These are phyloP conservation scores for Saururus chinensis DNA, from an alignment of 164 flowering plant species.

Conservation along the genomic window DNA sequence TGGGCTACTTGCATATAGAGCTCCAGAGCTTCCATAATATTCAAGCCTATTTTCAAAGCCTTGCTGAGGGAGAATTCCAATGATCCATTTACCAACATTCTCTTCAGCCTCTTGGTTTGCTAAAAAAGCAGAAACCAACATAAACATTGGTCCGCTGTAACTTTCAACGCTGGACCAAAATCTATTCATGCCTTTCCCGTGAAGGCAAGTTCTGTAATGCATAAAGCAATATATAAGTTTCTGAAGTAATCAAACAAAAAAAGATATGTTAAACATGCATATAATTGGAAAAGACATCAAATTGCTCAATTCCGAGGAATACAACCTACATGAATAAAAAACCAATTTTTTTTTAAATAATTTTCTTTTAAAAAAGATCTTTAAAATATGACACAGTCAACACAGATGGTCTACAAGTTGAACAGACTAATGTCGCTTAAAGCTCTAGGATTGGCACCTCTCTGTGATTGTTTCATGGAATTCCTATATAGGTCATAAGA, in stretches of 20 bases:
- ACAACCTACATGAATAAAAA: too few species aligned
- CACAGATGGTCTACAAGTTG: too few species aligned
- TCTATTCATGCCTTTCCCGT: constrained; percentile 87
- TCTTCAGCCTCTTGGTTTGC: constrained; percentile 20
- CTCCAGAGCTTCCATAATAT: constrained; percentile 77
- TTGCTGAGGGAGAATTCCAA: constrained; percentile 55
- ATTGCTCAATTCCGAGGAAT: too few species aligned
- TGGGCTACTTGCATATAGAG: constrained; percentile 63
- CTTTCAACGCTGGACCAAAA: constrained; percentile 89
- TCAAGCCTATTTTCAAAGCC: constrained; percentile 72
- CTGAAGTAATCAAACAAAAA: too few species aligned
- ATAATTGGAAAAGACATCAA: too few species aligned
- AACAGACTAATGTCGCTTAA: too few species aligned
- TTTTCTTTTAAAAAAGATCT: too few species aligned
- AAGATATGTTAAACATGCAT: neutral
- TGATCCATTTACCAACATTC: constrained; percentile 38
- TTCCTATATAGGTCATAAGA: too few species aligned
- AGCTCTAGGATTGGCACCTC: too few species aligned
- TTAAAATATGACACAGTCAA: too few species aligned
- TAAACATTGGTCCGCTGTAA: constrained; percentile 60
- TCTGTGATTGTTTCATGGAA: too few species aligned
- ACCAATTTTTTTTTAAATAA: too few species aligned
- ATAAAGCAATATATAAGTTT: neutral
- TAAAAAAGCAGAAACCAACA: constrained; percentile 56
- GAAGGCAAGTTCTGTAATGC: constrained; percentile 17